Percentiles rank a stretch among this genome's conserved stretches.
Evolutionary conservation across 2,329 filamentous ascomycete species (phyloP).

Genomic region (Plectosphaerella plurivora): DNA sequence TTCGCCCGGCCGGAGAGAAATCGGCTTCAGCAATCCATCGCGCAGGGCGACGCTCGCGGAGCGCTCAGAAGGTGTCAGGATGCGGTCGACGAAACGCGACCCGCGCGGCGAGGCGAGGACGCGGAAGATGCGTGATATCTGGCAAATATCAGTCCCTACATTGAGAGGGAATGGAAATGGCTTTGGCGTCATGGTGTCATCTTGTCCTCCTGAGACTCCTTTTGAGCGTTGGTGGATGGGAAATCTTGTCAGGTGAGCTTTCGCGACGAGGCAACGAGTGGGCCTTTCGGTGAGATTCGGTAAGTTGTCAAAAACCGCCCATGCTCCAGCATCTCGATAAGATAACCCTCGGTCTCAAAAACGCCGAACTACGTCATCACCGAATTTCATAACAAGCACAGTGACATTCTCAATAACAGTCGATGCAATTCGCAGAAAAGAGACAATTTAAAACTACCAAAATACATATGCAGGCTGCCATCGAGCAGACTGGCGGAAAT

Average conservation of each 20-base stretch:
- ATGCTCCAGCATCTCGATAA: neutral
- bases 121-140: constrained; percentile 57
- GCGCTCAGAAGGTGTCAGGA: constrained; percentile 41
- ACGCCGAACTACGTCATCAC: neutral
- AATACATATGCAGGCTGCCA: too few species aligned
- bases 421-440: too few species aligned
- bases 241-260: too few species aligned
- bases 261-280: neutral
- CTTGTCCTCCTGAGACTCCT: too few species aligned
- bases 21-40: constrained; percentile 9
- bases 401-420: neutral
- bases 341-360: neutral
- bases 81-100: constrained; percentile 39
- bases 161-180: constrained; percentile 62
- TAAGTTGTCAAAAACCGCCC: neutral
- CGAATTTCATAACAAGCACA: neutral
- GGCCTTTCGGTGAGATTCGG: neutral
- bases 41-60: constrained; percentile 2
- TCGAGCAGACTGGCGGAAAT: too few species aligned
- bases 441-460: too few species aligned
- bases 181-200: constrained; percentile 3
- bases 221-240: too few species aligned
- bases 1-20: constrained; percentile 1
- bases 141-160: constrained; percentile 77
- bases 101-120: constrained; percentile 45